Evolutionary conservation across 345 rosid species (phyloP).

Genomic region (Arabidopsis suecica): DNA sequence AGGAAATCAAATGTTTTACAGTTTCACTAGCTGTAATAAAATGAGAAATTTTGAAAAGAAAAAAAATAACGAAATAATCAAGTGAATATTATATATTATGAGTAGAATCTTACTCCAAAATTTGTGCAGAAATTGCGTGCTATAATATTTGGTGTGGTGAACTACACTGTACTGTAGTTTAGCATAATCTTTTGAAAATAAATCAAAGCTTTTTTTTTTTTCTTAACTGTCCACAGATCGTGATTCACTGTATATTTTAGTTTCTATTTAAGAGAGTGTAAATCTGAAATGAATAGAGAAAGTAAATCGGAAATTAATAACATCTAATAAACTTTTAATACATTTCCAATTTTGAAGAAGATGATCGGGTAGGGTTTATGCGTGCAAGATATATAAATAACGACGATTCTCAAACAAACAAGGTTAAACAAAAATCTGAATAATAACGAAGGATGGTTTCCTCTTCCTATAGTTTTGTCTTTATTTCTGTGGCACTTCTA

Average conservation of each 20-base stretch:
- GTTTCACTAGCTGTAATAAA: too few species aligned
- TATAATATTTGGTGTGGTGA: background rate
- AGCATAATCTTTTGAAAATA: background rate
- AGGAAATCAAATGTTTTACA: too few species aligned
- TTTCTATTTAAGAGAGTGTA: background rate
- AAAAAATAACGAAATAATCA: too few species aligned
- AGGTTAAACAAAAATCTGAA: background rate
- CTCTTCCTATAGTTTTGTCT: background rate
- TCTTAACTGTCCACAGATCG: background rate
- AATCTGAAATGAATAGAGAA: background rate
- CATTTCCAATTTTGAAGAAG: background rate
- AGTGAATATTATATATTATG: too few species aligned
- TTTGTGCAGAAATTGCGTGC: background rate
- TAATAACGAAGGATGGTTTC: conserved; percentile 6
- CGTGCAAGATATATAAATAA: background rate
- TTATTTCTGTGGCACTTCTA: background rate
- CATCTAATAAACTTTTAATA: background rate
- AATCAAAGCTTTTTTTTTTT: too few species aligned
- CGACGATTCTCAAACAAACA: background rate
- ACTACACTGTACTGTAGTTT: background rate
- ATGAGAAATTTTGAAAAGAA: too few species aligned
- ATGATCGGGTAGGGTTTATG: background rate
- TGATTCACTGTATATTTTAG: background rate
- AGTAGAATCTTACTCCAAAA: too few species aligned
- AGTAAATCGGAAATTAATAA: background rate